These are phyloP conservation scores for Avena sativa DNA, from an alignment of 176 grass and related monocot genomes.

Conservation along the genomic window DNA sequence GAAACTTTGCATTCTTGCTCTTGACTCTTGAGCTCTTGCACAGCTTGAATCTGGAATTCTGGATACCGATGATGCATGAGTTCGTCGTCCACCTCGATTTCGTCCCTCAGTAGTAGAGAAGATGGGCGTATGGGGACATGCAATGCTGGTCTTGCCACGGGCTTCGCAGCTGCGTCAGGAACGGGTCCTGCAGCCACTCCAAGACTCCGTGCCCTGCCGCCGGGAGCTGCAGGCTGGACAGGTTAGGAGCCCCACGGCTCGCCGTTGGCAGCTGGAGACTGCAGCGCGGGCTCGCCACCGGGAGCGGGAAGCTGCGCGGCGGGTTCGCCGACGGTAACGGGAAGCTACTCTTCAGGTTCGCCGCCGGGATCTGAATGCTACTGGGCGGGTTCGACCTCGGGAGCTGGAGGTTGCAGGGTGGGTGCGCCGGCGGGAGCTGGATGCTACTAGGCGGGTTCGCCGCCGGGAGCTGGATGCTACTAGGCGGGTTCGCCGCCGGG, in stretches of 20 bases:
- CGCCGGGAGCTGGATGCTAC: neutral
- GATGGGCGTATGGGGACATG: conserved; percentile 60
- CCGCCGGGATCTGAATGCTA: neutral
- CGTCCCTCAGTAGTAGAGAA: conserved; percentile 52
- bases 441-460: neutral
- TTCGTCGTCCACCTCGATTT: neutral
- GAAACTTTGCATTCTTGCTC: neutral
- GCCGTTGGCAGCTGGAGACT: neutral
- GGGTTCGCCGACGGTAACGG: conserved; percentile 19
- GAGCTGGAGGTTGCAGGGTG: neutral
- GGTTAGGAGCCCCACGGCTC: conserved; percentile 18
- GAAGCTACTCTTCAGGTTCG: neutral
- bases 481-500: neutral
- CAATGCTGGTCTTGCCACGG: conserved; percentile 70
- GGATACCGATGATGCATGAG: neutral
- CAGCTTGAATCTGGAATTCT: neutral
- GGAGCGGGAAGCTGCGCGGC: conserved; percentile 28
- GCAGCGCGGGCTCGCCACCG: neutral
- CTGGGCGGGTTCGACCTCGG: neutral
- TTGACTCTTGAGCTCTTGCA: neutral
- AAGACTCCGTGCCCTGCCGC: conserved; percentile 31
- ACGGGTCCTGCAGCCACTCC: conserved; percentile 73
- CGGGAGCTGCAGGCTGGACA: conserved; percentile 56
- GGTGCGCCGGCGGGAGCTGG: neutral
- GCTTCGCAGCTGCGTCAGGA: conserved; percentile 69